A percentile compares a stretch with the other conserved stretches of the same genome.
These are phyloP conservation scores for Pseudopithomyces chartarum DNA, from an alignment of 2,329 filamentous ascomycete species.

Conservation along the genomic window DNA sequence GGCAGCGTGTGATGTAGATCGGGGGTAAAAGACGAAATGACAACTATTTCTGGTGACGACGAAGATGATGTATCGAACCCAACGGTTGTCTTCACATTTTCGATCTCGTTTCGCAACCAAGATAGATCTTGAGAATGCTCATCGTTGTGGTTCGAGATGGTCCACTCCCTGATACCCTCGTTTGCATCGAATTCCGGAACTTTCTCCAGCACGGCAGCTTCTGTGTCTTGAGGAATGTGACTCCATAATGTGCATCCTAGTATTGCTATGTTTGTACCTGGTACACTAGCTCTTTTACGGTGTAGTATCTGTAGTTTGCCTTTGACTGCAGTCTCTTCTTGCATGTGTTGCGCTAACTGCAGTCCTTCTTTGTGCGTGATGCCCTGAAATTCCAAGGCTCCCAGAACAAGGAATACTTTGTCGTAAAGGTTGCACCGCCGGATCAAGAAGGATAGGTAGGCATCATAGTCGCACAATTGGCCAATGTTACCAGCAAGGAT, in stretches of 20 bases:
- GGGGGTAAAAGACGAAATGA: slow-evolving; percentile 65
- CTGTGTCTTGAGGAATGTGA: slow-evolving; percentile 48
- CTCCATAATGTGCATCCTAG: slow-evolving; percentile 66
- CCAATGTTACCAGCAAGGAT: slow-evolving; percentile 40
- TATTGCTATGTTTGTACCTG: slow-evolving; percentile 53
- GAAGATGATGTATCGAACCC: slow-evolving; percentile 11
- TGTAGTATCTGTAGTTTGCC: slow-evolving; percentile 54
- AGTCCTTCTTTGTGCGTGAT: slow-evolving; percentile 28
- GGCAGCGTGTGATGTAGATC: slow-evolving; percentile 55
- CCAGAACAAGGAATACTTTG: slow-evolving; percentile 35
- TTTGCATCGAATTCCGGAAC: slow-evolving; percentile 59
- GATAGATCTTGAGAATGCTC: slow-evolving; percentile 54
- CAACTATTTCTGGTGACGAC: slow-evolving; percentile 43
- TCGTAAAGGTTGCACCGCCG: slow-evolving; percentile 35
- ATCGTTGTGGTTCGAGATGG: slow-evolving; percentile 55
- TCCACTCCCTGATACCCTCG: slow-evolving; percentile 57
- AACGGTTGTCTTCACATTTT: slow-evolving; percentile 18
- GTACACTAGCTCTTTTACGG: slow-evolving; percentile 47
- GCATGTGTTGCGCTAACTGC: slow-evolving; percentile 30
- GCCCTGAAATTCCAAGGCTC: slow-evolving; percentile 35
- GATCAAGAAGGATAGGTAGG: slow-evolving; percentile 37
- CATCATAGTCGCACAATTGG: slow-evolving; percentile 36
- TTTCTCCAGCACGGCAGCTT: slow-evolving; percentile 48
- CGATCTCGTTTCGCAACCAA: slow-evolving; percentile 56
- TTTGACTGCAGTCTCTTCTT: slow-evolving; percentile 29